These are phyloP conservation scores for Leishmania amazonensis DNA, from an alignment of 208 protist genomes.

Conservation along the genomic window DNA sequence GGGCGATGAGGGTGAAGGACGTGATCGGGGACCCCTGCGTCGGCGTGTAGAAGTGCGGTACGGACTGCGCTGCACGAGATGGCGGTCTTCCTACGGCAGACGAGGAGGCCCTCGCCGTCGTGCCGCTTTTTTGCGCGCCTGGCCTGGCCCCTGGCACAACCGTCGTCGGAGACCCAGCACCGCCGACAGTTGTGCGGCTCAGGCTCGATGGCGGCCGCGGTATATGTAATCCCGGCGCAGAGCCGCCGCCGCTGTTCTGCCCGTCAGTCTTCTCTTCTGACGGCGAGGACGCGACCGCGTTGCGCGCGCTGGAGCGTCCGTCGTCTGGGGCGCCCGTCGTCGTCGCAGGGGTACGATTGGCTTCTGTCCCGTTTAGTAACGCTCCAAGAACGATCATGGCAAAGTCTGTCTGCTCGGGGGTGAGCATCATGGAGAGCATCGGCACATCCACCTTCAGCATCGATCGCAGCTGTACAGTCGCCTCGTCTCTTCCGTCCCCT, in stretches of 20 bases:
- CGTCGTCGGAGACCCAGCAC: neutral
- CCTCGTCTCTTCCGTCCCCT: neutral
- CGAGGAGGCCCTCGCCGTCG: neutral
- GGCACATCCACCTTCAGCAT: conserved; percentile 34
- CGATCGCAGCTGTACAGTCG: conserved; percentile 13
- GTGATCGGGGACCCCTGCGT: conserved; percentile 2
- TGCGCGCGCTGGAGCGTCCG: neutral
- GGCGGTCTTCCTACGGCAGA: neutral
- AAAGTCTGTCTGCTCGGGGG: conserved; percentile 55
- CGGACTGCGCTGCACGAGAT: neutral
- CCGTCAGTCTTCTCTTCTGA: neutral
- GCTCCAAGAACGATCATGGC: conserved; percentile 69
- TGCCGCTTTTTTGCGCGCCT: neutral
- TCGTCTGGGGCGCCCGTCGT: neutral
- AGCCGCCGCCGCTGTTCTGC: neutral
- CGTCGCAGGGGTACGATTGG: neutral
- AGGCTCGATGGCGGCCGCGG: neutral
- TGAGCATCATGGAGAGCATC: conserved; percentile 33
- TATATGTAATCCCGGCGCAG: neutral
- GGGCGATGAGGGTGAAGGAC: conserved; percentile 20
- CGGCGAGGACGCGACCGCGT: neutral
- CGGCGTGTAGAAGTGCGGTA: neutral
- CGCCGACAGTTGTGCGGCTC: neutral
- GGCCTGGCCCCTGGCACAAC: neutral
- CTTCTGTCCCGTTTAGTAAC: conserved; percentile 31